A percentile compares a stretch with the other conserved stretches of the same genome.
phyloP scores from a whole-genome alignment of 2,329 filamentous ascomycete species.

The Fusarium sp. region DNA sequence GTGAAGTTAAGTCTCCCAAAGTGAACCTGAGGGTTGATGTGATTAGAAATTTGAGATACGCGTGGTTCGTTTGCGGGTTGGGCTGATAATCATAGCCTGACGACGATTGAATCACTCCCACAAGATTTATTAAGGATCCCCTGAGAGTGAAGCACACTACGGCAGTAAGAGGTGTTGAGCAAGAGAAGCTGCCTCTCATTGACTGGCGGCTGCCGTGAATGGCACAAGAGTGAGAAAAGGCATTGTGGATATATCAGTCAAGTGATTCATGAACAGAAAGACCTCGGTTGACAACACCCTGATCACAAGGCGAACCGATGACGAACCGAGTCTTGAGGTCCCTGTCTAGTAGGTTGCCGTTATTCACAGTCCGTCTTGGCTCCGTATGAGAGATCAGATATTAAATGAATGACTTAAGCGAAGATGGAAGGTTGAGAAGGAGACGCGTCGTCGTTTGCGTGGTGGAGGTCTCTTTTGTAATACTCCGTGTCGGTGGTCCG shows the following conservation, averaged over 20 bases:
- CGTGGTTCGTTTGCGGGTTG: not conserved
- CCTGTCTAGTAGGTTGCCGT: not conserved
- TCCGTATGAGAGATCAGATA: not conserved
- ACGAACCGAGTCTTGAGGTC: not conserved
- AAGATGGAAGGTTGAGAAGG: not conserved
- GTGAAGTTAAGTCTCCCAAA: not conserved
- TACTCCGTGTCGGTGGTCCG: conserved; percentile 1
- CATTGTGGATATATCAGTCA: not conserved
- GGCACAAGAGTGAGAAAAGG: too few relatives aligned
- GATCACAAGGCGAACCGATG: not conserved
- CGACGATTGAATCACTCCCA: not conserved
- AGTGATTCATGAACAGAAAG: not conserved
- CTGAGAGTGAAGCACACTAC: not conserved
- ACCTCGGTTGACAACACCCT: not conserved
- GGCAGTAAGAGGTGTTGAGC: not conserved
- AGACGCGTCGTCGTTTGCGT: conserved; percentile 4
- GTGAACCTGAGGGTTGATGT: too few relatives aligned
- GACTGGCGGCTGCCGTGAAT: not conserved
- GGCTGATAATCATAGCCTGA: not conserved
- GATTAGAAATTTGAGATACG: too few relatives aligned
- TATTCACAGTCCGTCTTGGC: not conserved
- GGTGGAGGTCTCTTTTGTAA: not conserved
- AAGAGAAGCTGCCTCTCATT: not conserved
- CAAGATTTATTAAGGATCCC: not conserved
- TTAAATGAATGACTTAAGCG: not conserved